Percentiles rank a stretch among this genome's conserved stretches.
These are phyloP conservation scores for Carallia brachiata DNA, from an alignment of 345 rosid genomes.

Conservation along the genomic window DNA sequence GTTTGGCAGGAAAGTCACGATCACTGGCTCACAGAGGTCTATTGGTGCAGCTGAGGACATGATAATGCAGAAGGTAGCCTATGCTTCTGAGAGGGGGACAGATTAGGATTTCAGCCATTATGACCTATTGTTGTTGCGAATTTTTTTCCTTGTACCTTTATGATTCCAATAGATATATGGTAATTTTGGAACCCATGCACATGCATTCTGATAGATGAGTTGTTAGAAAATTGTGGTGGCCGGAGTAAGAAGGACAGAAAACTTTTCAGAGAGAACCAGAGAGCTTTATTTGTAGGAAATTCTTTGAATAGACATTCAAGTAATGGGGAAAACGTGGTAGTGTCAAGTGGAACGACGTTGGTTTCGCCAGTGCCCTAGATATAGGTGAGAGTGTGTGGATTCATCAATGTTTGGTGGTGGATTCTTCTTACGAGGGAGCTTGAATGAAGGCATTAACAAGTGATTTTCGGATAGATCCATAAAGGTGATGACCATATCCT, in stretches of 20 bases:
- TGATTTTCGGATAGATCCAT: too few relatives aligned
- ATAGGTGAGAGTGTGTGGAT: too few relatives aligned
- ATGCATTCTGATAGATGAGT: constrained; percentile 2
- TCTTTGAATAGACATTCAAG: constrained; percentile 21
- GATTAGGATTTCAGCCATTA: constrained; percentile 37
- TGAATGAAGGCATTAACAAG: too few relatives aligned
- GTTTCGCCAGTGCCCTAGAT: too few relatives aligned
- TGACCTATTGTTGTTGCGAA: constrained; percentile 17
- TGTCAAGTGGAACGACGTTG: too few relatives aligned
- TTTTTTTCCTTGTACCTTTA: constrained; percentile 13
- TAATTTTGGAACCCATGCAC: constrained; percentile 13
- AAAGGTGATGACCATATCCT: too few relatives aligned
- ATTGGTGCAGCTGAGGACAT: constrained; percentile 79
- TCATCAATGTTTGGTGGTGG: too few relatives aligned
- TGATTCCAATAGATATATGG: constrained; percentile 14
- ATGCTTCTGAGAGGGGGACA: constrained; percentile 71
- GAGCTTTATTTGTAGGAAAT: constrained; percentile 27
- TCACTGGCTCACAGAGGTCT: constrained; percentile 89
- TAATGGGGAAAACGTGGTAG: not conserved
- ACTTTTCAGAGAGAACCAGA: constrained; percentile 12
- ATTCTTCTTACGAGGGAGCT: too few relatives aligned
- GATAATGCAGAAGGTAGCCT: constrained; percentile 92
- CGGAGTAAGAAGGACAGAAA: constrained; percentile 2
- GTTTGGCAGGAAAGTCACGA: constrained; percentile 81
- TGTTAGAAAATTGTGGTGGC: constrained; percentile 19